phyloP scores from a whole-genome alignment of 345 rosid genomes.

The Lumnitzera littorea region DNA sequence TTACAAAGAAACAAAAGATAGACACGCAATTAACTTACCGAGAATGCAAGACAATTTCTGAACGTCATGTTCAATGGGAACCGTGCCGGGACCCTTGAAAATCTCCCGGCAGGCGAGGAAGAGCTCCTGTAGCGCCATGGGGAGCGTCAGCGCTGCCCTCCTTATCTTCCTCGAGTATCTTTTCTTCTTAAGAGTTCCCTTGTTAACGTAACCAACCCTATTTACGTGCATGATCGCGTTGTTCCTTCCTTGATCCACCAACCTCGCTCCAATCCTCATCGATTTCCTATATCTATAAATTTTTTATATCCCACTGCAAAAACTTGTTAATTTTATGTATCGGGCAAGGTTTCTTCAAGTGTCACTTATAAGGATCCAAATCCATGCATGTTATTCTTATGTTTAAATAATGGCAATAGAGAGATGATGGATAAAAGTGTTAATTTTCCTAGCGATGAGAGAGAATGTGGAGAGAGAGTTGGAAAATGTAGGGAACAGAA shows the following conservation, averaged over 20 bases:
- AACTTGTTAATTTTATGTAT: too few species aligned
- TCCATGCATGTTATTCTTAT: too few species aligned
- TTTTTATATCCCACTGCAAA: too few species aligned
- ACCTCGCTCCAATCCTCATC: constrained; percentile 26
- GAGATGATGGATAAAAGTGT: too few species aligned
- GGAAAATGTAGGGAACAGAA: neutral
- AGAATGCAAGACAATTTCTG: constrained; percentile 30
- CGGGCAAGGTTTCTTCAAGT: too few species aligned
- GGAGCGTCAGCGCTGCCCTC: neutral
- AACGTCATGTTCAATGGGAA: constrained; percentile 42
- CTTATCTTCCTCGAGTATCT: constrained; percentile 9
- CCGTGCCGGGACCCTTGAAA: constrained; percentile 49
- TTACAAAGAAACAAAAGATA: neutral
- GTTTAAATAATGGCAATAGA: too few species aligned
- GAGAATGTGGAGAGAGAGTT: neutral
- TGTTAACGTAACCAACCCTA: constrained; percentile 29
- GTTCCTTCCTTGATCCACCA: constrained; percentile 27
- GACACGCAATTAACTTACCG: constrained; percentile 24
- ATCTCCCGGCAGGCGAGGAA: constrained; percentile 35
- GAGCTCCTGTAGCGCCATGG: constrained; percentile 36
- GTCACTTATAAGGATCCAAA: too few species aligned
- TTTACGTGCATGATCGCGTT: constrained; percentile 7
- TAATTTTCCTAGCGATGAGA: too few species aligned
- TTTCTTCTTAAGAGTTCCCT: constrained; percentile 21
- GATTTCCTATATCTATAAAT: too few species aligned